These are phyloP conservation scores for Xylaria sp. DNA, from an alignment of 495 filamentous ascomycete species.

Conservation along the genomic window DNA sequence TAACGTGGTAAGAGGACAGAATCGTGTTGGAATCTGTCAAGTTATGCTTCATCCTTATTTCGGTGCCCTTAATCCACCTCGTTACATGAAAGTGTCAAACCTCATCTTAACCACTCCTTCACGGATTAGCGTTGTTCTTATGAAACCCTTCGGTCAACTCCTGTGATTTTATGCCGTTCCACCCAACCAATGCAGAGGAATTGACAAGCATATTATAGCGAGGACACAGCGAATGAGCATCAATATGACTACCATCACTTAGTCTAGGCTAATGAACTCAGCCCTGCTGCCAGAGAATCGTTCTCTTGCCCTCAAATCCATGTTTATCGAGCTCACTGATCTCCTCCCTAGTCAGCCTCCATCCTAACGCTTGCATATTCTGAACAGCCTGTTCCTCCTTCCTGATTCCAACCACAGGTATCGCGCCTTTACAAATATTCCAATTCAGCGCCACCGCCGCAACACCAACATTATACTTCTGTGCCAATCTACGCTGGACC, in stretches of 20 bases:
- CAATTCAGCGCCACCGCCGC: conserved; percentile 53
- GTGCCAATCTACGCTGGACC: conserved; percentile 32
- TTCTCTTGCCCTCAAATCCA: not conserved
- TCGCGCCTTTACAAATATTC: conserved; percentile 35
- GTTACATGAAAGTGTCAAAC: not conserved
- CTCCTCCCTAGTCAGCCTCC: not conserved
- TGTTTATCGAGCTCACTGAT: not conserved
- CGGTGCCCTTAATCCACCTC: not conserved
- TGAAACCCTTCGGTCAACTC: not conserved
- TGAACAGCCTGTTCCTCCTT: not conserved
- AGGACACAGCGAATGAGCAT: not conserved
- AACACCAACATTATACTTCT: conserved; percentile 37
- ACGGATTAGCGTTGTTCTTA: not conserved
- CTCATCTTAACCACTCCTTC: not conserved
- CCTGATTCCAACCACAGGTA: conserved; percentile 9
- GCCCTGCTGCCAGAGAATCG: conserved; percentile 2
- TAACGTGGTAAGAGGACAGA: no score
- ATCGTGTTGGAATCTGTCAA: no score
- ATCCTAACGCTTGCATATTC: conserved; percentile 9
- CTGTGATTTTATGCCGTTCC: not conserved
- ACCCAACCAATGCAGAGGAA: no score
- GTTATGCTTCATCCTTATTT: no score
- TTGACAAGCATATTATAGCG: not conserved
- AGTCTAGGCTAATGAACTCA: not conserved
- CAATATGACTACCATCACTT: not conserved